Base-by-base conservation (phyloP, 768 basidiomycete species). In the Cyclocybe cylindracea region DNA sequence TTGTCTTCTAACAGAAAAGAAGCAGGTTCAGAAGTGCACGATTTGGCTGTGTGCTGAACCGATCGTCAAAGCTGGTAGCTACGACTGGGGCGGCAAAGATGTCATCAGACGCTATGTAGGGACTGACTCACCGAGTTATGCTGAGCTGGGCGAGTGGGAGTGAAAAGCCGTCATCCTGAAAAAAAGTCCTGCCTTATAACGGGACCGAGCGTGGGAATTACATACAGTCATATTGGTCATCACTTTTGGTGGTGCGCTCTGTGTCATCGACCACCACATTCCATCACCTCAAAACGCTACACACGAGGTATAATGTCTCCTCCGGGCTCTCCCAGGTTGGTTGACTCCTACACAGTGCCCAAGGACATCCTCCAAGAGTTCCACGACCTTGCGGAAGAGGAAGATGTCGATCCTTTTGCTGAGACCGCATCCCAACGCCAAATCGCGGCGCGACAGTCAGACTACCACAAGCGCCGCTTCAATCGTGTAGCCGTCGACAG, bases 331-430 rank as follows among this genome's bases (percentile, higher is more conserved):
- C 83, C 83, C 53, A 83, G 90, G 68, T 82, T 93, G 52, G 80
- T 94, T 56, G 91, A 94, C 79, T 91, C 91, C 46, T 96, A 86
- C 70, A 94, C 94, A 55, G 96, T 81, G 39, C 93, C 94, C 10
- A 95, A 91, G 74, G 94, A 98, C 53, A 78, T 98, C 46, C 80
- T 98, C 37, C 83, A 93, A 68, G 97, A 98, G 72, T 97, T 98
- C 58, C 89, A 87, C 29, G 87, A 94, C 50, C 82, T 95, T 66
- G 94, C 92, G 11, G 95, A 98, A 62, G 93, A 94, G 65, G 96
- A 98, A 64, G 81, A 95, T 70, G 70, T 90, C 64, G 91, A 95
- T 67, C 91, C 91, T 16, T 93, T 93, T 63, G 91, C 91, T 45
- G 94, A 95, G 73, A 95, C 93, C 10, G 91, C 94, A 44, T 89